Base-by-base conservation (phyloP, 352 stramenopile species). In the Phytophthora crassamura region DNA sequence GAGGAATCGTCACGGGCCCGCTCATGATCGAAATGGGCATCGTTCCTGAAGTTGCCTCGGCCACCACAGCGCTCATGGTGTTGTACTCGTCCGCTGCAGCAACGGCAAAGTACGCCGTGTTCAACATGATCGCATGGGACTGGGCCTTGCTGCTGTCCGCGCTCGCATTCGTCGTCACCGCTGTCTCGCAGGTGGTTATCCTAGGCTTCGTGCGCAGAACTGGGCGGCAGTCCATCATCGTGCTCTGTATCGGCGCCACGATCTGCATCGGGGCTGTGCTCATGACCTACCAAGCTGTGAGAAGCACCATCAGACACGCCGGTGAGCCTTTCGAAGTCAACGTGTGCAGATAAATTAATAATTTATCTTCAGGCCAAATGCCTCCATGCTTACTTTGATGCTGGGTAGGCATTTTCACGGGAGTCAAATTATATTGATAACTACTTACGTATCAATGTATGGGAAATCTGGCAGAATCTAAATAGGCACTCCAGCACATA, bases 201-300 rank as follows among this genome's bases (percentile, higher is more conserved):
- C 58, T 80, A 5, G 65, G 77, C 12, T 86, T 77, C 52, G 73
- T 88, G n/a, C 72, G 77, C 4, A 72, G 73, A 38, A 81, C 78
- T 11, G 76, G 78, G 0, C 67, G 77, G 0, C 76, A 87, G 60
- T 84, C 78, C n/a, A 74, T 89, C 43, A 80, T 88, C 38, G 65
- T 88, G 33, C 65, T 86, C 8, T 89, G 74, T 40, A 84, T 88
- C n/a, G 74, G 68, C 39, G 54, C 64, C 14, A 77, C 74, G 16
- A 79, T 82, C 41, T 77, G 57, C 46, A 52, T 88, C 28, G 78
- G 78, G 35, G 71, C 64, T 15, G 51, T 65, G 7, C 60, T 84
- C 55, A 89, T 89, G 80, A 68, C 73, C 28, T 88, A 85, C 49
- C 72, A 77, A 51, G 74, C 72, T 30, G 71, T 86, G 49, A 78